These are phyloP conservation scores for Saccharomycopsis sp. DNA, from an alignment of 805 yeast species.

Conservation along the genomic window DNA sequence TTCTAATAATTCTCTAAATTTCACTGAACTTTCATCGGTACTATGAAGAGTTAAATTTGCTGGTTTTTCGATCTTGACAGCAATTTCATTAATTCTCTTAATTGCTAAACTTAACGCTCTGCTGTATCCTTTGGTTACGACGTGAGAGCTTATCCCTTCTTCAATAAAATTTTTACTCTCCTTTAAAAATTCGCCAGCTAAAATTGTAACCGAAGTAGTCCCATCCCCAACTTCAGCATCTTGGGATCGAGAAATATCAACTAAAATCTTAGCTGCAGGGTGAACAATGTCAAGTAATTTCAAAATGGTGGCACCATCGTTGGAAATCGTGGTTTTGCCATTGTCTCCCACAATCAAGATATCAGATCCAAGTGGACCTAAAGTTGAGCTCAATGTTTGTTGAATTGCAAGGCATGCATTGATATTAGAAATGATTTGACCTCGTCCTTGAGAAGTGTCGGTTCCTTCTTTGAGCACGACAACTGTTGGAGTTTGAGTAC, in stretches of 20 bases:
- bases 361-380: conserved; percentile 97
- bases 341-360: conserved; percentile 77
- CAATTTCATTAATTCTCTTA: conserved; percentile 61
- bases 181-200: conserved; percentile 91
- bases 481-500: conserved; percentile 94
- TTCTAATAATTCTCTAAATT: conserved; percentile 70
- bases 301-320: conserved; percentile 87
- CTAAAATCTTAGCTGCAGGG: conserved; percentile 96
- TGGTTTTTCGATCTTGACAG: conserved; percentile 54
- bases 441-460: conserved; percentile 92
- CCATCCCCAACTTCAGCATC: conserved; percentile 99
- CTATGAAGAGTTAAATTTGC: conserved; percentile 27
- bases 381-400: conserved; percentile 88
- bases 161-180: conserved; percentile 88
- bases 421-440: conserved; percentile 90
- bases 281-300: conserved; percentile 91
- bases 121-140: conserved; percentile 81
- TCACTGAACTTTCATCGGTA: conserved; percentile 31
- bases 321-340: conserved; percentile 90
- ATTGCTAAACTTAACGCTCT: conserved; percentile 76
- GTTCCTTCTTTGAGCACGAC: conserved; percentile 98
- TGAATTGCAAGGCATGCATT: conserved; percentile 97
- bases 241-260: conserved; percentile 90
- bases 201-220: conserved; percentile 88
- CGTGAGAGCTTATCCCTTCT: conserved; percentile 91